These are phyloP conservation scores for Pinus taeda DNA, from an alignment of 75 land plant species.

Conservation along the genomic window DNA sequence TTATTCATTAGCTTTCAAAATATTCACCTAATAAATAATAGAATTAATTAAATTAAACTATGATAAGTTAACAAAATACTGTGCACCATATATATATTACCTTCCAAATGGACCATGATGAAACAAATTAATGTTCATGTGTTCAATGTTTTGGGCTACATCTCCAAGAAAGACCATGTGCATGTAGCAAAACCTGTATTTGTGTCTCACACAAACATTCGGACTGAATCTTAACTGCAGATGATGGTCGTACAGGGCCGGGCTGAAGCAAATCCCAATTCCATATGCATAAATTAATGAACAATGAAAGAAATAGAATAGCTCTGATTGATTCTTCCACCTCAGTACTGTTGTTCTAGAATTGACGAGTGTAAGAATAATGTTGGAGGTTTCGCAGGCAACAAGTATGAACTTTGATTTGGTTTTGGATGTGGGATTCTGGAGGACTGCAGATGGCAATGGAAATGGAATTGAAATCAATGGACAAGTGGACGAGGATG, in stretches of 20 bases:
- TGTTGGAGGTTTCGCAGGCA: slow-evolving; percentile 33
- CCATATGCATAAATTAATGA: slow-evolving; percentile 6
- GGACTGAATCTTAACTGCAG: slow-evolving; percentile 12
- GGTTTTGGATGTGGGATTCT: slow-evolving; percentile 21
- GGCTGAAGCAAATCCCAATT: background rate
- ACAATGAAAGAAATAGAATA: slow-evolving; percentile 10
- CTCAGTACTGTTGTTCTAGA: background rate
- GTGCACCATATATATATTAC: background rate
- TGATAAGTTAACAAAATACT: background rate
- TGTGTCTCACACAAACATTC: slow-evolving; percentile 1
- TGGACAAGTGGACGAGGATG: slow-evolving; percentile 14
- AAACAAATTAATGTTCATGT: background rate
- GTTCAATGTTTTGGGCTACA: background rate
- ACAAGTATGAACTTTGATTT: slow-evolving; percentile 44
- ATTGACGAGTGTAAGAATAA: slow-evolving; percentile 7
- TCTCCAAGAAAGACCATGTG: slow-evolving; percentile 5
- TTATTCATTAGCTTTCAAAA: too few species aligned
- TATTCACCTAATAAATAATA: too few species aligned
- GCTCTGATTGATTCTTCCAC: slow-evolving; percentile 8
- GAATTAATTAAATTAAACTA: too few species aligned
- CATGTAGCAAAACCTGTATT: slow-evolving; percentile 6
- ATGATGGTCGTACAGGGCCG: slow-evolving; percentile 14
- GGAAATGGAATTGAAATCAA: background rate
- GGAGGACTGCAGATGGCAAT: slow-evolving; percentile 14
- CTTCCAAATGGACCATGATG: background rate